Evolutionary conservation across 179 eudicot species (phyloP), one percentile per base, ranked within the genome.

Genomic region (Sideroxylon spinosum): DNA sequence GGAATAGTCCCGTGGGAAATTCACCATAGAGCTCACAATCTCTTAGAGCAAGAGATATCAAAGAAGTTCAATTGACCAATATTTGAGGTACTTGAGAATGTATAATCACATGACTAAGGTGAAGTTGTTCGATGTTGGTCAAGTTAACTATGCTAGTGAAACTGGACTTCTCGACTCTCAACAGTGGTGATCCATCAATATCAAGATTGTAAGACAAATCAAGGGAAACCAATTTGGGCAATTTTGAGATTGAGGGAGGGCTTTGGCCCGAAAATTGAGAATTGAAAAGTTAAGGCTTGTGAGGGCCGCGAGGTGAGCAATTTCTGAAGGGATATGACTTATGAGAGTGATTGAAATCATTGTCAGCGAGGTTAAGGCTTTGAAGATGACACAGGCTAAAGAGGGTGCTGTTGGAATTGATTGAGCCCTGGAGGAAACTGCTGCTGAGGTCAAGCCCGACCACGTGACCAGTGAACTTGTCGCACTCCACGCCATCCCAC

Each of bases 11-110:
- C 10, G 28, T 7, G 13, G 87, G 85, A 8, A 88, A 57, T 37
- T 76, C 64, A 55, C 85, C 88, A 55, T 78, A 23, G 49, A 88
- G 62, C 6, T 74, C 79, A 17, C 85, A 84, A 29, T 64, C 44
- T 52, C 0, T 6, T 8, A 78, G 66, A 20, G 16, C 57, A 9
- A 84, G 26, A 20, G 48, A 20, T 49, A 10, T 61, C 14, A 87
- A 17, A n/a, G 78, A 76, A 37, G 86, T 60, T 0, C 74, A 3
- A 63, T 82, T 86, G 19, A 57, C 48, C 25, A 82, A 22, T 37
- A 23, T 23, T 14, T 1, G 6, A 6, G 44, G 44, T 37, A 37
- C 44, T 52, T 44, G 10, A 63, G 66, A 70, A 70, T 78, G 67
- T 60, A 87, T 57, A 20, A 61, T 69, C 46, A 85, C 84, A 0